phyloP scores from a whole-genome alignment of 2,329 filamentous ascomycete species.

The Hypomyces perniciosus region DNA sequence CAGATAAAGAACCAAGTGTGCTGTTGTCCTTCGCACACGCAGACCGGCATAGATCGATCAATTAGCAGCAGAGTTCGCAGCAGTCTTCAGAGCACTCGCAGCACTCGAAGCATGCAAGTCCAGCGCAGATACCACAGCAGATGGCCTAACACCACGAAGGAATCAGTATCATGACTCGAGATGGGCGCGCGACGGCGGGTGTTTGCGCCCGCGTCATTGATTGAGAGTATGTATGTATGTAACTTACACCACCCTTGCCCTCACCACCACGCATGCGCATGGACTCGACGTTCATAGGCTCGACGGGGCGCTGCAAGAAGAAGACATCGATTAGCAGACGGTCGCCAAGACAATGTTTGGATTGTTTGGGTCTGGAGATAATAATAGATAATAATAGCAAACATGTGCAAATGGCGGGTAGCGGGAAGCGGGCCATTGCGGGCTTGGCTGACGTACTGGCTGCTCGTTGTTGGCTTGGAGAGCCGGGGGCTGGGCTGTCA shows the following conservation, averaged over 20 bases:
- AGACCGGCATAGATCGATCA: not conserved
- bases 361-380: not conserved
- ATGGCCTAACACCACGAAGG: slow-evolving; percentile 25
- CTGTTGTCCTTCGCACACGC: not conserved
- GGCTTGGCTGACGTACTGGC: slow-evolving; percentile 25
- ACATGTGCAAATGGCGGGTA: too few relatives aligned
- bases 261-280: slow-evolving; percentile 29
- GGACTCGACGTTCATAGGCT: slow-evolving; percentile 30
- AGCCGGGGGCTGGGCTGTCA: slow-evolving; percentile 23
- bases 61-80: slow-evolving; percentile 25
- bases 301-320: slow-evolving; percentile 24
- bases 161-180: too few relatives aligned
- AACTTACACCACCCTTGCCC: slow-evolving; percentile 31
- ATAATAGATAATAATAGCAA: too few relatives aligned
- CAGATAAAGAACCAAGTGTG: not conserved
- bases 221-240: too few relatives aligned
- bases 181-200: too few relatives aligned
- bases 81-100: slow-evolving; percentile 31
- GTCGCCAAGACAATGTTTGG: not conserved
- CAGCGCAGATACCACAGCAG: slow-evolving; percentile 36
- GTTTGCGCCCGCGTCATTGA: too few relatives aligned
- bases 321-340: not conserved
- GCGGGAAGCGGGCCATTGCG: not conserved
- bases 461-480: slow-evolving; percentile 27
- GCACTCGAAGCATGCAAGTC: slow-evolving; percentile 36